A percentile compares a stretch with the other conserved stretches of the same genome.
These are phyloP conservation scores for Camellia lanceoleosa DNA, from an alignment of 148 eudicot species.

Conservation along the genomic window DNA sequence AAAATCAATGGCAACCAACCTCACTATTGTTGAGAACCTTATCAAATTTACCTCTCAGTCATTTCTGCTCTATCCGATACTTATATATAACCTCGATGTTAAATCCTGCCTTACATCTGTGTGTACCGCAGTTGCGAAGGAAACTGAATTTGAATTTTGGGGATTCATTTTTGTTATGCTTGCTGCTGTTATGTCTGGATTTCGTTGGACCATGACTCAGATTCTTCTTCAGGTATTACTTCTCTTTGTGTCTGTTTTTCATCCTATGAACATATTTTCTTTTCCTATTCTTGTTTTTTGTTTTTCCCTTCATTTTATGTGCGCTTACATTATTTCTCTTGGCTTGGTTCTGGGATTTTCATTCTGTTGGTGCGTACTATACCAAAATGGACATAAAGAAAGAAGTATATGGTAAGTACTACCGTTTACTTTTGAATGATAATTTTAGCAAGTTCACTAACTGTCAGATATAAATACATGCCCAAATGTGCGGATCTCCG, in stretches of 20 bases:
- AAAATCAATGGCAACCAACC: neutral
- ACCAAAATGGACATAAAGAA: slow-evolving; percentile 49
- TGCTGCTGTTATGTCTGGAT: slow-evolving; percentile 99
- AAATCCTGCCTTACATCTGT: neutral
- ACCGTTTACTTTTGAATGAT: slow-evolving; percentile 7
- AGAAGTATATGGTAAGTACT: slow-evolving; percentile 83
- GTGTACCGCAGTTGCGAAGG: slow-evolving; percentile 68
- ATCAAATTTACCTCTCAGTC: neutral
- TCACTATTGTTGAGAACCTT: neutral
- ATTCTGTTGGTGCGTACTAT: slow-evolving; percentile 27
- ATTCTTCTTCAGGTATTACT: slow-evolving; percentile 92
- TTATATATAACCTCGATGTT: slow-evolving; percentile 4
- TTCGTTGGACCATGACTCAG: slow-evolving; percentile 99
- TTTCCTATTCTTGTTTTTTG: neutral
- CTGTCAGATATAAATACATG: neutral
- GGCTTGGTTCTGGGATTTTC: slow-evolving; percentile 13
- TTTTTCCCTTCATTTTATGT: neutral
- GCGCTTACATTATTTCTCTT: slow-evolving; percentile 13
- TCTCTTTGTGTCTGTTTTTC: neutral
- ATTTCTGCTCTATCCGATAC: slow-evolving; percentile 4
- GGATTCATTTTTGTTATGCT: slow-evolving; percentile 97
- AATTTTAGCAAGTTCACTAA: neutral
- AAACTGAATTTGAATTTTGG: slow-evolving; percentile 94
- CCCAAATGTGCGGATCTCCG: neutral
- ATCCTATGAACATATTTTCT: neutral